Evolutionary conservation across 495 filamentous ascomycete genomes (phyloP).

Genomic region (Aspergillus sparsus): DNA sequence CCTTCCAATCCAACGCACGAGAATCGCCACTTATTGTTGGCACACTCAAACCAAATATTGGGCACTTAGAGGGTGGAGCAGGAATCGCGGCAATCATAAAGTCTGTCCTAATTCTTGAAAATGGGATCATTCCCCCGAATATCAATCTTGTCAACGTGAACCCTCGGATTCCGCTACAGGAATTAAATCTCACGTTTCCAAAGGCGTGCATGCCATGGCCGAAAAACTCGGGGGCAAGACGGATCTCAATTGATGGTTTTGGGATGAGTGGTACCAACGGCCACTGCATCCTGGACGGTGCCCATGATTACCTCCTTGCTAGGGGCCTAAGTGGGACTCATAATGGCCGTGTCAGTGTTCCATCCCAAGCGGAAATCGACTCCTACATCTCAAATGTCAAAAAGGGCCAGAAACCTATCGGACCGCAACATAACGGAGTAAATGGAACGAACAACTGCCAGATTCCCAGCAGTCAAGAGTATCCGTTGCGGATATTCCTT

Average conservation of each 20-base stretch:
- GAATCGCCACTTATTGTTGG: background rate
- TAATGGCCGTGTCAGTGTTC: background rate
- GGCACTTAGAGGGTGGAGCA: slow-evolving; percentile 3
- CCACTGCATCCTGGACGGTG: slow-evolving; percentile 20
- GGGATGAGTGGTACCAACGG: slow-evolving; percentile 27
- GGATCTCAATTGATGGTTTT: slow-evolving; percentile 23
- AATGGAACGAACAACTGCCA: background rate
- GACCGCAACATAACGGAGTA: no score
- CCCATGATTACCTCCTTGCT: background rate
- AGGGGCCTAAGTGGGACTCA: background rate
- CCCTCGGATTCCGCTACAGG: slow-evolving; percentile 24
- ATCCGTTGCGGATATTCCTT: background rate
- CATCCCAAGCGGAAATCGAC: background rate
- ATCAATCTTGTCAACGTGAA: slow-evolving; percentile 23
- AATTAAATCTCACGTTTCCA: slow-evolving; percentile 8
- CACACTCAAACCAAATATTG: background rate
- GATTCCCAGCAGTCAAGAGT: background rate
- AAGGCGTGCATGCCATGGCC: slow-evolving; percentile 18
- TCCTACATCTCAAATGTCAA: no score
- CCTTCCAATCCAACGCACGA: background rate
- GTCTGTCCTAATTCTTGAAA: slow-evolving; percentile 20
- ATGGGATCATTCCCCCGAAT: slow-evolving; percentile 26
- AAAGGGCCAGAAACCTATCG: no score
- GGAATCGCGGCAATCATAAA: slow-evolving; percentile 10
- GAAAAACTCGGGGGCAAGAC: slow-evolving; percentile 1